Conservation (phyloP, 1,284 basidiomycete species). For the Tetrapyrgos nigripes region DNA sequence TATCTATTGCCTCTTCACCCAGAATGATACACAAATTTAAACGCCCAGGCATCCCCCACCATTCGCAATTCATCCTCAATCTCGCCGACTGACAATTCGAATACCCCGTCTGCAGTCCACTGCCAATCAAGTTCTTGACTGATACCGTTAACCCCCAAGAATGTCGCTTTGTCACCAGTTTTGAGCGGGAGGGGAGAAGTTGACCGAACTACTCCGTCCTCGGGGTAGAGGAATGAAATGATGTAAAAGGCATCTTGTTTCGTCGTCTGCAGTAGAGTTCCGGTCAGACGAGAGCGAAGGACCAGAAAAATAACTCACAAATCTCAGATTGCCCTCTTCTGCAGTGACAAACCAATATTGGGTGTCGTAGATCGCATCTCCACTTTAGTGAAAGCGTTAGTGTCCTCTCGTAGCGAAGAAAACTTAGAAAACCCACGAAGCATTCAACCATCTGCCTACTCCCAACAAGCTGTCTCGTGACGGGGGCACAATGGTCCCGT, state of each 20-base stretch:
- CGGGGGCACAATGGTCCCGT: conserved; percentile 37
- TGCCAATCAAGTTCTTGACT: conserved; percentile 4
- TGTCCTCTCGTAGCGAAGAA: conserved; percentile 16
- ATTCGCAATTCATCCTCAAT: conserved; percentile 9
- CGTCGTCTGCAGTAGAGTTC: conserved; percentile 23
- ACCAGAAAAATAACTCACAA: conserved; percentile 12
- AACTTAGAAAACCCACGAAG: conserved; percentile 26
- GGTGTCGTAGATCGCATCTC: conserved; percentile 33
- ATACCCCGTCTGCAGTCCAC: conserved; percentile 10
- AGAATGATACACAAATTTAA: conserved; percentile 9
- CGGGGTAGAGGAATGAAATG: conserved; percentile 34
- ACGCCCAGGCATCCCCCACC: conserved; percentile 18
- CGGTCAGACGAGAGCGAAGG: not conserved
- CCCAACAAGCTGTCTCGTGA: conserved; percentile 36
- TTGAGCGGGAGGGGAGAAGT: conserved; percentile 36
- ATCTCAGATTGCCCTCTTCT: conserved; percentile 14
- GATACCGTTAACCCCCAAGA: conserved; percentile 27
- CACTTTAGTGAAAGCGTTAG: conserved; percentile 11
- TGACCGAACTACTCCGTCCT: conserved; percentile 27
- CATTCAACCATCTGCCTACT: conserved; percentile 41
- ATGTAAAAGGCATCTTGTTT: conserved; percentile 42
- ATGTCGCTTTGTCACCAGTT: conserved; percentile 31
- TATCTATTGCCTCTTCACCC: not conserved
- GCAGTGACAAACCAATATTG: conserved; percentile 20
- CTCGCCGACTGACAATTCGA: conserved; percentile 12